Evolutionary conservation across 176 grass and related monocot species (phyloP), one percentile per base, ranked within the genome.

Genomic region (Pharus latifolius): DNA sequence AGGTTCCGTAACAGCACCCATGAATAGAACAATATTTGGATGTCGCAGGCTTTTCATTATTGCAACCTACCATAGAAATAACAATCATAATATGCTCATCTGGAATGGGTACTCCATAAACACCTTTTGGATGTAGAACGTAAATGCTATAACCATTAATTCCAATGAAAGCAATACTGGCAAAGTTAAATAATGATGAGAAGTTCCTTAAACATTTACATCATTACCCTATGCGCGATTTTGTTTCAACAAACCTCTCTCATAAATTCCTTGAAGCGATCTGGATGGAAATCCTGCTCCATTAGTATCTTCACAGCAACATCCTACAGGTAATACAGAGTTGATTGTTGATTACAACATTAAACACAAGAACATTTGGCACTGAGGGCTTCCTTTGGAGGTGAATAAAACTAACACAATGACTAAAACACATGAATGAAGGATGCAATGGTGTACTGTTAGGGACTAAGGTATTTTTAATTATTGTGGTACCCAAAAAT

Each of bases 271-370:
- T 83, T 90, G 17, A 98, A 62, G 17, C 74, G 87, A 13, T 92
- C 95, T 56, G 84, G 78, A 85, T 91, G 95, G 46, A 93, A 98
- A 88, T 98, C 95, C 76, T 98, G 95, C 63, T 98, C 90, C 81
- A 98, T 98, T 33, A 98, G 81, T 83, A 93, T 93, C 76, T 98
- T 98, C 60, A 98, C 95, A 33, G 90, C 95, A 78, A 98, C 90
- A 85, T 98, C 95, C 95, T 98, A 68, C 33, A 63, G 34, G 51
- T 48, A 73, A 54, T 73, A 77, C 26, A 67, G 38, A 76, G 3
- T 69, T 49, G 2, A 56, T 63, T 69, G 49, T 9, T 38, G 35
- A 38, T 38, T 38, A 5, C 12, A 56, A 61, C 28, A 12, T 6
- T 78, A 5, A 73, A 17, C 20, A 35, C 11, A 74, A 51, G 12